phyloP scores from a whole-genome alignment of 352 stramenopile genomes.

The Globisporangium echinulatum region DNA sequence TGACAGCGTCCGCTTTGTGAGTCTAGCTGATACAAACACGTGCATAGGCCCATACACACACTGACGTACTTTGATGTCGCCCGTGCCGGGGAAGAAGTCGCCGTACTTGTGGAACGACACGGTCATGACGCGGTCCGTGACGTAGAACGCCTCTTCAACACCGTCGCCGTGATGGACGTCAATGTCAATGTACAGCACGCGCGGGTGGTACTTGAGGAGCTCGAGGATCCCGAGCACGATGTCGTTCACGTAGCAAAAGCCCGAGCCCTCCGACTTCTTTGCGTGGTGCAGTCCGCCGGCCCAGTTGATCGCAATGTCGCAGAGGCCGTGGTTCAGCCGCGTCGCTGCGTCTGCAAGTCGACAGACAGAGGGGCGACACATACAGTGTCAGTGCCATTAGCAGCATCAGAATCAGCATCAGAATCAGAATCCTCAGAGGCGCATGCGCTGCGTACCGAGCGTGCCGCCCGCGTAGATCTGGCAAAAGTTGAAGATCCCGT shows the following conservation, averaged over 20 bases:
- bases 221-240: conserved; percentile 98
- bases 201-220: conserved; percentile 95
- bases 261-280: conserved; percentile 97
- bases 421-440: too few species aligned
- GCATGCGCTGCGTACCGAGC: conserved; percentile 45
- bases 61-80: conserved; percentile 45
- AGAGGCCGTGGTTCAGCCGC: conserved; percentile 93
- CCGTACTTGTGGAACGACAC: conserved; percentile 99
- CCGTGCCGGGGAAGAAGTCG: conserved; percentile 98
- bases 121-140: conserved; percentile 97
- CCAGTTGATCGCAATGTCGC: conserved; percentile 99
- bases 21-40: neutral
- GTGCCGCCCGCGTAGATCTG: conserved; percentile 95
- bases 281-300: conserved; percentile 97
- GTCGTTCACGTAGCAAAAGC: conserved; percentile 99
- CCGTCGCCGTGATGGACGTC: conserved; percentile 99
- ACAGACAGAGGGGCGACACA: neutral
- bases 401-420: neutral
- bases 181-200: conserved; percentile 99
- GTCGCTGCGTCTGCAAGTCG: conserved; percentile 89
- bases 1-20: conserved; percentile 47
- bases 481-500: conserved; percentile 98
- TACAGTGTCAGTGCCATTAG: neutral
- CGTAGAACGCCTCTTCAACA: conserved; percentile 99
- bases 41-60: neutral